phyloP scores from a whole-genome alignment of 331 rosid species.

The Quercus tomentella region DNA sequence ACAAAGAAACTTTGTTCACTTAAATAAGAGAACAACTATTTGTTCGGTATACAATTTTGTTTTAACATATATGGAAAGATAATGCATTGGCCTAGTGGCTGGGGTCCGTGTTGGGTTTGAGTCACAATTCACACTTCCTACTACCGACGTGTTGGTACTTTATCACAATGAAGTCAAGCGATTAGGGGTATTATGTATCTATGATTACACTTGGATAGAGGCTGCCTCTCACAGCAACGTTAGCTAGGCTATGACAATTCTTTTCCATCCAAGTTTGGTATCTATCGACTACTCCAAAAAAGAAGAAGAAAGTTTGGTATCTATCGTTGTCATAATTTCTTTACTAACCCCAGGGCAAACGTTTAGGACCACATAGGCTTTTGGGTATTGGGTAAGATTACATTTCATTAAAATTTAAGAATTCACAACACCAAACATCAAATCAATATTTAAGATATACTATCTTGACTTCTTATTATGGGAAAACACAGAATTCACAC shows the following conservation, averaged over 20 bases:
- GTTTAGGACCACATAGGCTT: neutral
- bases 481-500: neutral
- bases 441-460: neutral
- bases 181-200: no score
- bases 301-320: slow-evolving; percentile 1
- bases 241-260: neutral
- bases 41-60: no score
- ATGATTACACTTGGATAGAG: neutral
- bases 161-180: no score
- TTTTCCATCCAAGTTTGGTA: slow-evolving; percentile 4
- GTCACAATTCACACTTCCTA: no score
- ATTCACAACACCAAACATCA: neutral
- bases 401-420: neutral
- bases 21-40: no score
- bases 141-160: no score
- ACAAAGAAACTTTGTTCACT: no score
- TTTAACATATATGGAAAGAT: no score
- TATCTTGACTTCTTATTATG: neutral
- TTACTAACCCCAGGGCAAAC: neutral
- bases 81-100: no score
- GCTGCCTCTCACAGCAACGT: neutral
- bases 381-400: neutral
- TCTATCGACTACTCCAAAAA: neutral
- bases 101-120: no score
- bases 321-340: slow-evolving; percentile 1